Base-by-base conservation (phyloP, 495 filamentous ascomycete species). In the Penicillium chermesinum region DNA sequence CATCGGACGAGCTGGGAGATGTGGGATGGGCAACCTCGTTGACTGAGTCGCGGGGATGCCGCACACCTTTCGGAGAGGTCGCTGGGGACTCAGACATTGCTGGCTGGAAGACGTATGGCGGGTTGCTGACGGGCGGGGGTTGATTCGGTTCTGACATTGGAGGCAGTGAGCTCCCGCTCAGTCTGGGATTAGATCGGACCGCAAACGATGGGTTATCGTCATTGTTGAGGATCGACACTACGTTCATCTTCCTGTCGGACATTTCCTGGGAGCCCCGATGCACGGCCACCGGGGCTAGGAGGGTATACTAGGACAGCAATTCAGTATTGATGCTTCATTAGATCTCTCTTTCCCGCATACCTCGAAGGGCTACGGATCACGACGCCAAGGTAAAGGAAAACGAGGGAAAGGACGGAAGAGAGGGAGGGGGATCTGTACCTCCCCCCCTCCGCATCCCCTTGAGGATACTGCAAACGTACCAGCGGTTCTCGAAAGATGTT, bases 211-310 rank as follows among this genome's bases (percentile, higher is more conserved):
- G 72, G 43, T 73, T 65, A 48, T 75, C 71, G 53, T 75, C 71
- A 57, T 75, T 72, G 60, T 75, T 75, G 49, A 75, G 42, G 44
- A 75, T 75, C 18, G 72, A 75, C 48, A 73, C 69, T 50, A 75
- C 66, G 51, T 60, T 67, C 19, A 64, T 52, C 53, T 54, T 63
- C 53, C 62, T 60, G 22, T 13, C 14, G 2, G 65, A 61, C 66
- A 71, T 71, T 55, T 64, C 51, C 45, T 57, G 49, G 21, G 35
- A 10, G 46, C 47, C 54, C 49, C 49, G 46, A 50, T 47, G 27
- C 39, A 41, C 19, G 49, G 43, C 52, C 44, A 63, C 46, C 44
- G 52, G 44, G 41, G 47, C 51, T 44, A 55, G 50, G 46, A 58
- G 56, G 32, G 22, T 58, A 57, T 58, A 55, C 55, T 58, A 56